Evolutionary conservation across 257 asterid genomes (phyloP), one percentile per base, ranked within the genome.

Genomic region (Plantago ovata): DNA sequence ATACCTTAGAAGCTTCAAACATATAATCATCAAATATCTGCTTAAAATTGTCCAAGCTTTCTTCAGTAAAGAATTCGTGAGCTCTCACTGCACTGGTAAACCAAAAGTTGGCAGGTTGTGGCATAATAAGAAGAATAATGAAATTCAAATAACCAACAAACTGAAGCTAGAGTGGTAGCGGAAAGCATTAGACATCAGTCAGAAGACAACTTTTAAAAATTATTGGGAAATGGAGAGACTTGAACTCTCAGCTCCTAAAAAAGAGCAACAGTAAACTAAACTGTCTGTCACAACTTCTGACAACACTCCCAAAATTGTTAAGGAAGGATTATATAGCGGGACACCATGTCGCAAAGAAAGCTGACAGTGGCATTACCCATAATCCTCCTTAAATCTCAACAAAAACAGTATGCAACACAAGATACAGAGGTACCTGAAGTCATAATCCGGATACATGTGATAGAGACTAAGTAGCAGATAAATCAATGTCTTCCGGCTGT

Each of bases 281-380:
- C 99, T 86, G 99, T 77, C 87, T 81, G 99, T 93, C 97, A 93
- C 82, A 78, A 95, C 97, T 68, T 93, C 95, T 89, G 96, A 93
- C 98, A 89, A 86, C 99, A 93, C 96, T 82, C 95, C 99, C 99
- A 84, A 56, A 62, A 65, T 78, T 61, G 60, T 76, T 63, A 79
- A 79, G 79, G 62, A 74, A 75, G 89, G 99, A 79, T 75, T 83
- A 89, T 80, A 75, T 67, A 78, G 81, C 56, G 97, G 99, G 99
- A 79, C 83, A 89, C 89, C 95, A 89, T 5, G 82, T 81, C 99
- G 96, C 99, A 83, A 54, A 75, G 69, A 78, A 89, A 93, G 97
- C 99, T 93, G 99, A 93, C 86, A 75, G 69, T 78, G 91, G 75
- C 99, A 93, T 74, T 89, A 82, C 96, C 97, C 99, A 89, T 89